Evolutionary conservation across 176 grass and related monocot species (phyloP), one percentile per base, ranked within the genome.

Genomic region (Puccinellia tenuiflora): DNA sequence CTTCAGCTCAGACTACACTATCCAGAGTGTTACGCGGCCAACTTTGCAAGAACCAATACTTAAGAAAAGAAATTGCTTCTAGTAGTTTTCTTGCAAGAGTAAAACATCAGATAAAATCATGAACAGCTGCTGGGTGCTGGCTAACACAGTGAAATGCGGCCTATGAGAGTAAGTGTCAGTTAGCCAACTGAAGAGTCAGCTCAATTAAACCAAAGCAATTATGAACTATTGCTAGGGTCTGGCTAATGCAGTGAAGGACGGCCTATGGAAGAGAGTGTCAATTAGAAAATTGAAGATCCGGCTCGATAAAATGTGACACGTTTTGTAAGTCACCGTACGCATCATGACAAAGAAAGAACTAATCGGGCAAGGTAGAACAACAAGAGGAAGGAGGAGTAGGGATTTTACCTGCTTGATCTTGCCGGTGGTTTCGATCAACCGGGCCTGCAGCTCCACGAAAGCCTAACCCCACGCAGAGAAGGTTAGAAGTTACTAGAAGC

Each of bases 391-490:
- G 8, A 14, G 55, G 50, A 4, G 39, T 30, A 7, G 28, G 12
- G 38, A 73, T 15, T 34, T 17, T 21, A 94, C 95, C 88, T 97
- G 95, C 83, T 97, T 97, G 50, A 94, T 81, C 75, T 97, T 97
- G 16, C 83, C 90, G 30, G 92, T 92, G 9, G 79, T 82, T 73
- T 97, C 95, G 59, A 94, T 63, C 84, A 97, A 68, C 47, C 88
- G 84, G 33, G 79, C 72, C 89, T 97, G 95, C 53, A 97, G 84
- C 88, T 97, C 95, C 68, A 94, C 7, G 86, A 97, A 97, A 40
- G 95, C 95, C 95, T 97, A 61, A 40, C 11, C 18, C 51, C 6
- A 6, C 20, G 8, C 26, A 73, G 72, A 60, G n/a, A 74, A 51
- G 45, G 45, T 20, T 48, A 0, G 43, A 55, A 76, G 8, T 43